A percentile compares a stretch with the other conserved stretches of the same genome.
Evolutionary conservation across 78 protist species (phyloP).

Genomic region (slime mould (Dictyostelium discoideum)): DNA sequence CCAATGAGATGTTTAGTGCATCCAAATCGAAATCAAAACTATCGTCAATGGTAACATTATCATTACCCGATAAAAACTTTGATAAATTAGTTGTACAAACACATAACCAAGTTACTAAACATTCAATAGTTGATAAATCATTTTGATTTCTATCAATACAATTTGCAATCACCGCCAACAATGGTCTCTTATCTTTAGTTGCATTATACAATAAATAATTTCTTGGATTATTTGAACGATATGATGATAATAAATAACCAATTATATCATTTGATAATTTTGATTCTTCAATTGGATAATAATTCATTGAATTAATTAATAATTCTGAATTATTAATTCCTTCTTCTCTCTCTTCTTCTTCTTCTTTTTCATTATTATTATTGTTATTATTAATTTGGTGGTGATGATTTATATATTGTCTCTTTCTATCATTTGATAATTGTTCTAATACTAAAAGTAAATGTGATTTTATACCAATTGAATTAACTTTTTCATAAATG

Average conservation of each 20-base stretch:
- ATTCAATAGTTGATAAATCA: constrained; percentile 16
- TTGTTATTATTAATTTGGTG: not conserved
- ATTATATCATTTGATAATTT: constrained; percentile 33
- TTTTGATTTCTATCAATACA: constrained; percentile 3
- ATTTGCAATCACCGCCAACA: constrained; percentile 42
- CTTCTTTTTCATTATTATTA: not conserved
- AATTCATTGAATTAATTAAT: constrained; percentile 5
- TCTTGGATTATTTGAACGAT: constrained; percentile 26
- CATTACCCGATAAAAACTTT: not conserved
- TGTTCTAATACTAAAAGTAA: constrained; percentile 39
- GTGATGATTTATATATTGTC: constrained; percentile 21
- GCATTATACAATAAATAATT: constrained; percentile 56
- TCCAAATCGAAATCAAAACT: constrained; percentile 57
- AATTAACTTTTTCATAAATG: not conserved
- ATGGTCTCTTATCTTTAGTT: constrained; percentile 26
- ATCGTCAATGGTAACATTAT: not conserved
- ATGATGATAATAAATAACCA: constrained; percentile 40
- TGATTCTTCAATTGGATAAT: constrained; percentile 52
- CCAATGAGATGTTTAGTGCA: constrained; percentile 33
- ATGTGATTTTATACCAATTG: constrained; percentile 17
- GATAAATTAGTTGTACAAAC: not conserved
- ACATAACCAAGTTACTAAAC: constrained; percentile 64
- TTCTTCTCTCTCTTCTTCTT: not conserved
- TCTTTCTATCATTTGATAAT: constrained; percentile 21
- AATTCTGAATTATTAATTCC: not conserved